A percentile compares a stretch with the other conserved stretches of the same genome.
phyloP scores from a whole-genome alignment of 1,284 basidiomycete species.

The Cystobasidium slooffiae region DNA sequence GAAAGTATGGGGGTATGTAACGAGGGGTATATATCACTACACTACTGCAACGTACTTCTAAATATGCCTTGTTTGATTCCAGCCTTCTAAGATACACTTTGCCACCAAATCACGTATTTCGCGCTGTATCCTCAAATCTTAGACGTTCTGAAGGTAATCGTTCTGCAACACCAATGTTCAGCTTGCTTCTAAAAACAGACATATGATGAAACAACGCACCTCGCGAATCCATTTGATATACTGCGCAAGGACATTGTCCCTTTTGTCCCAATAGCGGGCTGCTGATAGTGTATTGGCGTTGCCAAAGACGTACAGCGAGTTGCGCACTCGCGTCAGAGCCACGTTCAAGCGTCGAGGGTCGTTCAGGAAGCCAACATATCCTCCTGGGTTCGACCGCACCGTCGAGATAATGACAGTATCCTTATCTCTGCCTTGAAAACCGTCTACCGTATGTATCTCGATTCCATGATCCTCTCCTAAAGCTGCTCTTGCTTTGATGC shows the following conservation, averaged over 20 bases:
- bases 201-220: too few relatives aligned
- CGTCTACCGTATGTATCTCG: conserved; percentile 87
- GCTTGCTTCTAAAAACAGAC: too few relatives aligned
- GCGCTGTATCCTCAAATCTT: too few relatives aligned
- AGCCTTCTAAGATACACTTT: too few relatives aligned
- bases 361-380: conserved; percentile 85
- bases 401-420: conserved; percentile 88
- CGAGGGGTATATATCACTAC: conserved; percentile 1
- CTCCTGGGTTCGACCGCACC: conserved; percentile 74
- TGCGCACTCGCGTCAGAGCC: conserved; percentile 71
- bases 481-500: conserved; percentile 31
- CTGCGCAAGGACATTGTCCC: conserved; percentile 8
- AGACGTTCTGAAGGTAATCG: too few relatives aligned
- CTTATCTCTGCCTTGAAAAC: conserved; percentile 92
- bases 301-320: conserved; percentile 69
- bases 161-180: too few relatives aligned
- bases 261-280: conserved; percentile 2
- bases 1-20: not conserved
- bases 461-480: conserved; percentile 62
- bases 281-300: conserved; percentile 64
- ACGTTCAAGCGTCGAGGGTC: conserved; percentile 82
- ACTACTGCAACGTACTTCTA: not conserved
- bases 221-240: conserved; percentile 23
- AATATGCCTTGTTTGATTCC: too few relatives aligned
- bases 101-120: too few relatives aligned